phyloP scores from a whole-genome alignment of 2,329 filamentous ascomycete species.

The Ophiognomonia clavigignenti-juglandacearum region DNA sequence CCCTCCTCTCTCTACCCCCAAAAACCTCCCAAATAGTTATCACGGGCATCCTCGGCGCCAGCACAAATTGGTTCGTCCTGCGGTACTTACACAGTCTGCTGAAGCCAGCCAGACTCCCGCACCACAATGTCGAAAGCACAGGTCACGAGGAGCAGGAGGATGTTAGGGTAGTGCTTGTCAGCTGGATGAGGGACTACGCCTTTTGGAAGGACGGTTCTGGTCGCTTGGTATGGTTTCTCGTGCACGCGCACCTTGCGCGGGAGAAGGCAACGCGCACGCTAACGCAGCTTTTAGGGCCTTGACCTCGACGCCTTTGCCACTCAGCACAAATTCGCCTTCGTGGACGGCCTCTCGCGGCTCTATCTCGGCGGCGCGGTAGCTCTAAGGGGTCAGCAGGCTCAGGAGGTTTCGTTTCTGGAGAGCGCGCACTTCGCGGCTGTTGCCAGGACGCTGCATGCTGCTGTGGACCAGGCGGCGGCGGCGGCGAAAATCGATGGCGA shows the following conservation, averaged over 20 bases:
- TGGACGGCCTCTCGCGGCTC: conserved; percentile 67
- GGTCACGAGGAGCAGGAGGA: conserved; percentile 25
- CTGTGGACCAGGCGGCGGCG: conserved; percentile 29
- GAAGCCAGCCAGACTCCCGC: conserved; percentile 8
- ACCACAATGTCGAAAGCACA: conserved; percentile 24
- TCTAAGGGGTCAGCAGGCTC: conserved; percentile 7
- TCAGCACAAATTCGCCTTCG: conserved; percentile 61
- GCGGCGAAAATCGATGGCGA: too few relatives aligned
- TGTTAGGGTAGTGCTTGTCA: conserved; percentile 66
- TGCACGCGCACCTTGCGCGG: not conserved
- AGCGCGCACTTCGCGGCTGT: conserved; percentile 31
- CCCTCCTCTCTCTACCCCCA: conserved; percentile 55
- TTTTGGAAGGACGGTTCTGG: conserved; percentile 74
- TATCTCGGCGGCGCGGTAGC: conserved; percentile 29
- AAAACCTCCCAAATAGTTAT: conserved; percentile 60
- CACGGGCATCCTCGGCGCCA: conserved; percentile 62
- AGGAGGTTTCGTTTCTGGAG: conserved; percentile 23
- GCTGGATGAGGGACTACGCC: conserved; percentile 70
- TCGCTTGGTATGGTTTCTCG: conserved; percentile 50
- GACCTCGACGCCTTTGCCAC: conserved; percentile 60
- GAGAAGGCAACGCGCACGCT: not conserved
- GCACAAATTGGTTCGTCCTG: conserved; percentile 61
- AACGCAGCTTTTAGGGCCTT: conserved; percentile 47
- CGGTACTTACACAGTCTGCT: conserved; percentile 50
- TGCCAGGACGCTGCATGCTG: conserved; percentile 32